Percentiles rank a stretch among this genome's conserved stretches.
These are phyloP conservation scores for Cladosporium sphaerospermum DNA, from an alignment of 2,329 filamentous ascomycete genomes.

Conservation along the genomic window DNA sequence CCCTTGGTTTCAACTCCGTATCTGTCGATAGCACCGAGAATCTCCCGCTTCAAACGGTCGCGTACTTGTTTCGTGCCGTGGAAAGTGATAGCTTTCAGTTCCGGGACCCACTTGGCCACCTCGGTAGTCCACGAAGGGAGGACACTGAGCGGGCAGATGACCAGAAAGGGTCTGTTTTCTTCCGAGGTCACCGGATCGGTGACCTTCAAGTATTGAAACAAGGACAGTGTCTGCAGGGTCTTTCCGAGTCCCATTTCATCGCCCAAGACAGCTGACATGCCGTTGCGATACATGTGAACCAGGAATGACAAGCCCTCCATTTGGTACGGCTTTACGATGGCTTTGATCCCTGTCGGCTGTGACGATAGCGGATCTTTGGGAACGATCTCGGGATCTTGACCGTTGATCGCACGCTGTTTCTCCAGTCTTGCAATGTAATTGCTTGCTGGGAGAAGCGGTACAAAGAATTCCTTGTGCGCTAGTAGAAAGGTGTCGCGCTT, in stretches of 20 bases:
- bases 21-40: constrained; percentile 39
- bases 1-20: constrained; percentile 38
- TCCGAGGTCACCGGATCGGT: constrained; percentile 28
- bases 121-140: constrained; percentile 45
- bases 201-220: constrained; percentile 45
- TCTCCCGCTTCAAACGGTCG: constrained; percentile 37
- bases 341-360: constrained; percentile 42
- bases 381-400: constrained; percentile 2
- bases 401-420: constrained; percentile 12
- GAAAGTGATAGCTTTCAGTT: constrained; percentile 39
- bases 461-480: constrained; percentile 40
- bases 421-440: constrained; percentile 40
- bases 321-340: constrained; percentile 48
- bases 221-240: constrained; percentile 44
- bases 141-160: constrained; percentile 48
- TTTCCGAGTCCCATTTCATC: constrained; percentile 49
- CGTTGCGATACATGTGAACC: constrained; percentile 41
- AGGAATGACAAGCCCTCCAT: constrained; percentile 46
- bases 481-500: constrained; percentile 43
- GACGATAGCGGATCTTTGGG: constrained; percentile 35
- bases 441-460: constrained; percentile 40
- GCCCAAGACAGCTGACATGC: constrained; percentile 41
- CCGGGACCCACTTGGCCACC: constrained; percentile 43
- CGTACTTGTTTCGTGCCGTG: constrained; percentile 42
- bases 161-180: constrained; percentile 37